A percentile compares a stretch with the other conserved stretches of the same genome.
phyloP scores from a whole-genome alignment of 495 filamentous ascomycete genomes.

The Amorphotheca resinae region DNA sequence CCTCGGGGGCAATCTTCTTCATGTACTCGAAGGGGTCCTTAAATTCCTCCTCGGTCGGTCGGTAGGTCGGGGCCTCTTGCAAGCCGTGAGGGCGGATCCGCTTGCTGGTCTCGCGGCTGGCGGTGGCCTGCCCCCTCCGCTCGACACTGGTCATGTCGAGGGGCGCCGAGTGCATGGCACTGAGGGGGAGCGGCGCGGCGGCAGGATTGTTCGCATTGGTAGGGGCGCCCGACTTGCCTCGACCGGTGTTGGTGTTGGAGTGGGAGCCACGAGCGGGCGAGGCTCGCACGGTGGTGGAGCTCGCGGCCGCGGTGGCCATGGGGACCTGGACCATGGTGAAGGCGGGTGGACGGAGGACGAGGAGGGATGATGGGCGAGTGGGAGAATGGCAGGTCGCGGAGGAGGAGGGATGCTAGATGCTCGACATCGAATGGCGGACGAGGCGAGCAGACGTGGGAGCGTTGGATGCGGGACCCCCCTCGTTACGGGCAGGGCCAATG shows the following conservation, averaged over 20 bases:
- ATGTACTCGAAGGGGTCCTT: slow-evolving; percentile 90
- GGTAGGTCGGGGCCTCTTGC: slow-evolving; percentile 81
- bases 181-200: slow-evolving; percentile 35
- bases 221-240: slow-evolving; percentile 33
- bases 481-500: too few relatives aligned
- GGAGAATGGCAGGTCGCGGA: slow-evolving; percentile 6
- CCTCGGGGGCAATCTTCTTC: slow-evolving; percentile 75
- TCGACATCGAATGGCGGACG: slow-evolving; percentile 20
- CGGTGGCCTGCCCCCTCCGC: slow-evolving; percentile 66
- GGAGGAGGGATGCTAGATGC: neutral
- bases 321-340: slow-evolving; percentile 21
- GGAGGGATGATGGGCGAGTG: neutral
- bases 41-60: slow-evolving; percentile 87
- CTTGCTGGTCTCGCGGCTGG: slow-evolving; percentile 63
- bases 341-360: neutral
- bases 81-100: slow-evolving; percentile 65
- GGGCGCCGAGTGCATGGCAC: slow-evolving; percentile 40
- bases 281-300: slow-evolving; percentile 26
- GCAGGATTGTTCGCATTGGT: slow-evolving; percentile 41
- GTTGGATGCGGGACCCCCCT: too few relatives aligned
- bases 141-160: slow-evolving; percentile 87
- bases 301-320: slow-evolving; percentile 10
- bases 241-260: slow-evolving; percentile 23
- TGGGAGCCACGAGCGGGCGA: slow-evolving; percentile 31
- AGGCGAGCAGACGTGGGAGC: too few relatives aligned